These are phyloP conservation scores for Penicillium steckii DNA, from an alignment of 495 filamentous ascomycete genomes.

Conservation along the genomic window DNA sequence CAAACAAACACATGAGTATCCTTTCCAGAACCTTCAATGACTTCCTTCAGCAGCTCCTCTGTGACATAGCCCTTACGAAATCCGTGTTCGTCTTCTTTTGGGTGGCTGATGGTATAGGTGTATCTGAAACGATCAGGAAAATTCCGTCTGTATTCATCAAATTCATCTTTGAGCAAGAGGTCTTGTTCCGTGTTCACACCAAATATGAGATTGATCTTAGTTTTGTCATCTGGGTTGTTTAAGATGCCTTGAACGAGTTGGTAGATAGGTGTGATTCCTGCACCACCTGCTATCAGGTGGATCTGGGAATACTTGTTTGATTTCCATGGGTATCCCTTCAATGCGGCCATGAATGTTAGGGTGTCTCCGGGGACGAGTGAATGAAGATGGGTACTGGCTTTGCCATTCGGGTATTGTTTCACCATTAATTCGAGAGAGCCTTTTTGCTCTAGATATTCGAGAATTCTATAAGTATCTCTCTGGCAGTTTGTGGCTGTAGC, in stretches of 20 bases:
- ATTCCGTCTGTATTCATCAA: conserved; percentile 49
- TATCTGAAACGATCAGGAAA: conserved; percentile 59
- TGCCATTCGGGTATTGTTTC: conserved; percentile 64
- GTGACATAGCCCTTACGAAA: conserved; percentile 56
- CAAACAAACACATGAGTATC: conserved; percentile 60
- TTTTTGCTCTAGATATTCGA: conserved; percentile 46
- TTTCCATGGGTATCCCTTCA: conserved; percentile 53
- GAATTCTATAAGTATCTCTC: too few species aligned
- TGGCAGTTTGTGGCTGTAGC: too few species aligned
- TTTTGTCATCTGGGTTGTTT: conserved; percentile 58
- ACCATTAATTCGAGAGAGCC: conserved; percentile 59
- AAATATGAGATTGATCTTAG: conserved; percentile 62
- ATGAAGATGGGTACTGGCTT: conserved; percentile 60
- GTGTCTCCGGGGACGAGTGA: conserved; percentile 57
- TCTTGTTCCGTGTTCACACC: conserved; percentile 64
- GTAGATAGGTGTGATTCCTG: conserved; percentile 64
- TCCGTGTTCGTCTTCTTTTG: conserved; percentile 28
- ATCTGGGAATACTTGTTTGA: conserved; percentile 55
- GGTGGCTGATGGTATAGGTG: conserved; percentile 57
- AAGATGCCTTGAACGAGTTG: conserved; percentile 62
- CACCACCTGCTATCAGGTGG: conserved; percentile 60
- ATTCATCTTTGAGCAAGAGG: conserved; percentile 55
- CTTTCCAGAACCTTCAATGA: background rate
- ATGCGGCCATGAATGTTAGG: conserved; percentile 49
- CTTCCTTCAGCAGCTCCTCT: conserved; percentile 47